phyloP scores from a whole-genome alignment of 352 stramenopile genomes.

The Globisporangium yorkense region DNA sequence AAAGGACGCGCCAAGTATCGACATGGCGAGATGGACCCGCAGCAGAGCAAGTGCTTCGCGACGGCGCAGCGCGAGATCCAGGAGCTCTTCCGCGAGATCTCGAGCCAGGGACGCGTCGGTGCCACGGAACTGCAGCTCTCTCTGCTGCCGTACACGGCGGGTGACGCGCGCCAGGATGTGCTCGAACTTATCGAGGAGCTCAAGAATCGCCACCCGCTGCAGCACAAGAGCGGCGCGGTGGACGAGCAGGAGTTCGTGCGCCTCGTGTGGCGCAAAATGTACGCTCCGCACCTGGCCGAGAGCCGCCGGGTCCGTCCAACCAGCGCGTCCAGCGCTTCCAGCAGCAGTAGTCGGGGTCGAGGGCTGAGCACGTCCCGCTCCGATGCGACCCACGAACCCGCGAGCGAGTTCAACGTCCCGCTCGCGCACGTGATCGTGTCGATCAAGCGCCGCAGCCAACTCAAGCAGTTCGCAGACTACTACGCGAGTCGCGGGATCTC shows the following conservation, averaged over 20 bases:
- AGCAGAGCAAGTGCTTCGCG: constrained; percentile 32
- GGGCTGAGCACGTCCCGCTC: not conserved
- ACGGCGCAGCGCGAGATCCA: constrained; percentile 47
- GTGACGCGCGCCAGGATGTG: constrained; percentile 47
- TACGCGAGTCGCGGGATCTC: constrained; percentile 64
- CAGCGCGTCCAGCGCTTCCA: not conserved
- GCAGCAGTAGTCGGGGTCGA: not conserved
- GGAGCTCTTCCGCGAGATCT: constrained; percentile 55
- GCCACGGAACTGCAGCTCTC: constrained; percentile 32
- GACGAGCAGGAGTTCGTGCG: constrained; percentile 61
- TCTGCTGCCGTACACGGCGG: constrained; percentile 53
- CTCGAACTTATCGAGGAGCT: constrained; percentile 51
- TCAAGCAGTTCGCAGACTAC: constrained; percentile 65
- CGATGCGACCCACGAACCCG: not conserved
- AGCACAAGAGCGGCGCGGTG: constrained; percentile 16
- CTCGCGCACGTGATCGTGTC: constrained; percentile 64
- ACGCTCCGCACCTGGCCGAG: constrained; percentile 39
- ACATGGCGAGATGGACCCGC: constrained; percentile 39
- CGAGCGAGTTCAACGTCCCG: constrained; percentile 39
- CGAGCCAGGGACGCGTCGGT: constrained; percentile 39
- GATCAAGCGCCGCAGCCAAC: constrained; percentile 57
- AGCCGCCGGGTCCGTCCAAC: constrained; percentile 12
- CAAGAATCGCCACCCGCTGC: constrained; percentile 19
- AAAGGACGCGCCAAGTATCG: not conserved
- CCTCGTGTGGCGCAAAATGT: constrained; percentile 63